Base-by-base conservation (phyloP, 768 basidiomycete species). In the Cantharellus cinnabarinus region DNA sequence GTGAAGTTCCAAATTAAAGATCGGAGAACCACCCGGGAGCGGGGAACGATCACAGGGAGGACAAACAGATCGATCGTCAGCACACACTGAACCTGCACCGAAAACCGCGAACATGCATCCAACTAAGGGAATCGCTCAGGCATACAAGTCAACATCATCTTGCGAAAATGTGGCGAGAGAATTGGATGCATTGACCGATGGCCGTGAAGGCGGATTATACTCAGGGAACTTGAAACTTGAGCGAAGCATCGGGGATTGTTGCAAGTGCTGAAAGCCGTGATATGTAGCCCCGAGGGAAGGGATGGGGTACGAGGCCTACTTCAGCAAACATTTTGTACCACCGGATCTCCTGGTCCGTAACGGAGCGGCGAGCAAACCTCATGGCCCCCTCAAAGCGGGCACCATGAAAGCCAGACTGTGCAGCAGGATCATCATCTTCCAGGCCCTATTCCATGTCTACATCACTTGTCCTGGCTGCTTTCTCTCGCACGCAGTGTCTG, bases 221-320 rank as follows among this genome's bases (percentile, higher is more conserved):
- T 93, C 93, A 39, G 95, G 95, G 90, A 99, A 99, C 77, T 89
- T 93, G 82, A 99, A 99, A 70, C 81, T 85, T 73, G 83, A 85
- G 55, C 94, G 93, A 68, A 95, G 90, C 51, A 83, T 84, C 67
- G 89, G 82, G 62, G 86, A 87, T 70, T 90, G 89, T 72, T 89
- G 88, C 62, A 90, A 73, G 70, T 89, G 89, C 83, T 87, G 64
- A 34, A n/a, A 29, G 20, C 20, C 20, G 20, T 1, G 20, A 29
- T 29, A 29, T 41, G 41, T 59, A 61, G 38, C n/a, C 41, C 35
- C 59, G 56, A 61, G 15, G 37, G 57, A n/a, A 15, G 20, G 4
- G 40, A 4, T 0, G 3, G 52, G 57, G 5, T 52, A 2, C 51
- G 42, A n/a, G 44, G 20, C 77, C 57, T 68, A 83, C 82, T 76